phyloP scores from a whole-genome alignment of 108 stramenopile species.

The Skeletonema menzelii region DNA sequence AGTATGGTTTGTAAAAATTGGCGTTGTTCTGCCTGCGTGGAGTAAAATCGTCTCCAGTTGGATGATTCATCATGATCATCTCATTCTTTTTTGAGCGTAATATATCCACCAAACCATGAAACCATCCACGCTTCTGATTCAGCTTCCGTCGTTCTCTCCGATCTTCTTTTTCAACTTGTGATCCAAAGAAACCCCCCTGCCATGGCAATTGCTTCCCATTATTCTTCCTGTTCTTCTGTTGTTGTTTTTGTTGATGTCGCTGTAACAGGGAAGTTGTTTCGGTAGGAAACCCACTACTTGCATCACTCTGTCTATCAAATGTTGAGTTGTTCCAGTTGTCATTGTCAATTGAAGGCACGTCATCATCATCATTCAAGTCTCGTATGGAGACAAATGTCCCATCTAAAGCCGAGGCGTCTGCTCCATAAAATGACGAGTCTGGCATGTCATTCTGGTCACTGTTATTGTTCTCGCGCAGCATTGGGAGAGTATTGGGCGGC shows the following conservation, averaged over 20 bases:
- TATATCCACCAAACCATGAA: conserved; percentile 20
- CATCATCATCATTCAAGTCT: conserved; percentile 49
- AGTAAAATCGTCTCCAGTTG: conserved; percentile 25
- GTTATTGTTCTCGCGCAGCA: conserved; percentile 15
- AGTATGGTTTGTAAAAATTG: not conserved
- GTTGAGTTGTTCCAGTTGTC: conserved; percentile 16
- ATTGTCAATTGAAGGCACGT: conserved; percentile 44
- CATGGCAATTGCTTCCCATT: conserved; percentile 19
- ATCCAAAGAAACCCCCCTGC: conserved; percentile 48
- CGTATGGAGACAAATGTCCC: conserved; percentile 46
- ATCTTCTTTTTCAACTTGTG: conserved; percentile 48
- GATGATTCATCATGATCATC: conserved; percentile 5
- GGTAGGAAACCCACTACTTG: conserved; percentile 15
- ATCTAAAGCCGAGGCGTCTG: conserved; percentile 43
- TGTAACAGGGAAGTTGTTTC: conserved; percentile 35
- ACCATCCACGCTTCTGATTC: conserved; percentile 14
- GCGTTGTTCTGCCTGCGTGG: not conserved
- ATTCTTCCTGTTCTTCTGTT: not conserved
- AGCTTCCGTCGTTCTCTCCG: conserved; percentile 35
- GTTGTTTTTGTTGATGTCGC: not conserved
- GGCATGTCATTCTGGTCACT: not conserved
- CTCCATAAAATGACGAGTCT: conserved; percentile 39
- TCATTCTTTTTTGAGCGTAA: not conserved
- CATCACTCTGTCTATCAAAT: not conserved
- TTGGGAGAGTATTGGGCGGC: conserved; percentile 32